A percentile compares a stretch with the other conserved stretches of the same genome.
Conservation (phyloP, 139 green algal genomes). For the Eudorina sp. region DNA sequence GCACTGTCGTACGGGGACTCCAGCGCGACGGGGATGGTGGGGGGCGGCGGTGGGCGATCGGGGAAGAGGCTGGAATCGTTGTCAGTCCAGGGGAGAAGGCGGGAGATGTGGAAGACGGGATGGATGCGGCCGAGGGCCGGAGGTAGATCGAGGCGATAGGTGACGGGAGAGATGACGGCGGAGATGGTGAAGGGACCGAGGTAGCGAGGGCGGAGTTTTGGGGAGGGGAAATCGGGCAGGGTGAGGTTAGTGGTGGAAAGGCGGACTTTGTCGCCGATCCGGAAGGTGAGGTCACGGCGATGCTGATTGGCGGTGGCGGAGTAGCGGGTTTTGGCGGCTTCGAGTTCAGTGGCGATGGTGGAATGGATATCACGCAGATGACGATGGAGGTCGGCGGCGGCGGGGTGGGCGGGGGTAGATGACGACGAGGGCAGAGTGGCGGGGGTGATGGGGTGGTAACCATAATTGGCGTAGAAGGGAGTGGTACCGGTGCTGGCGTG, state of each 20-base stretch:
- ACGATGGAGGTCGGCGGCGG: not conserved
- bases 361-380: conserved; percentile 35
- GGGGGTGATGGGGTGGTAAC: conserved; percentile 28
- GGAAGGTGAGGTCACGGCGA: conserved; percentile 43
- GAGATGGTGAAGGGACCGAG: conserved; percentile 47
- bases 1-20: not conserved
- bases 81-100: conserved; percentile 41
- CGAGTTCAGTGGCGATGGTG: conserved; percentile 11
- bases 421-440: not conserved
- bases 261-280: conserved; percentile 32
- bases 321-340: conserved; percentile 11
- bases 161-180: conserved; percentile 19
- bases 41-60: not conserved
- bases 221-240: conserved; percentile 19
- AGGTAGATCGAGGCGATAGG: conserved; percentile 40
- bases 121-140: conserved; percentile 12
- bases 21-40: not conserved
- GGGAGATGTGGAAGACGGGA: conserved; percentile 43
- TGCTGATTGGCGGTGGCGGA: conserved; percentile 1
- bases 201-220: conserved; percentile 36
- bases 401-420: not conserved
- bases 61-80: conserved; percentile 9
- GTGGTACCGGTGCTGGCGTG: no score
- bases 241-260: conserved; percentile 43
- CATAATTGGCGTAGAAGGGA: no score